Conservation (phyloP, 331 rosid genomes). For the Cydonia oblonga region DNA sequence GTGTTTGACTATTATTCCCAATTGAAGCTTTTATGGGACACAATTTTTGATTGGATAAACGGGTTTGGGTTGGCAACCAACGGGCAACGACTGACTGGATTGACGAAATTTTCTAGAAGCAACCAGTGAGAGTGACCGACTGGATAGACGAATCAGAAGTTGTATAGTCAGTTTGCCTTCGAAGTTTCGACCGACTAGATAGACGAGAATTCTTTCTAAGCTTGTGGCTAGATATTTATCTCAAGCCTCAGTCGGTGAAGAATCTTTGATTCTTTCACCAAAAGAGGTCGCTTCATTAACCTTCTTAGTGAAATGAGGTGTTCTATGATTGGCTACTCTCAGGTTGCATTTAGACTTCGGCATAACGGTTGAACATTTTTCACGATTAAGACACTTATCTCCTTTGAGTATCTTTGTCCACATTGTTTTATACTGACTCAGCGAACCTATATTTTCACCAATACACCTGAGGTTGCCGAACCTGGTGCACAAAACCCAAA, state of each 20-base stretch:
- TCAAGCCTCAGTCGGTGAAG: background rate
- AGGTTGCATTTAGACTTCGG: too few species aligned
- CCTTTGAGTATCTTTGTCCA: background rate
- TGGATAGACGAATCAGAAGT: too few species aligned
- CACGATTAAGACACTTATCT: background rate
- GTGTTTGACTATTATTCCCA: background rate
- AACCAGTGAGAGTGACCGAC: background rate
- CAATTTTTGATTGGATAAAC: too few species aligned
- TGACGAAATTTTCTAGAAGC: background rate
- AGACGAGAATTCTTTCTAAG: too few species aligned
- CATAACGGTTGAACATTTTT: background rate
- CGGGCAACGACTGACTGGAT: too few species aligned
- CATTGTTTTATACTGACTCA: too few species aligned
- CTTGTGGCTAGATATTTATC: too few species aligned
- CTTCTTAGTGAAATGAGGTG: background rate
- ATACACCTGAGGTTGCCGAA: background rate
- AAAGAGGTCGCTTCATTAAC: background rate
- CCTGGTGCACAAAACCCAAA: background rate
- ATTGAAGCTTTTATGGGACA: background rate
- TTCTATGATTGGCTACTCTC: background rate
- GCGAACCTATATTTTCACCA: background rate
- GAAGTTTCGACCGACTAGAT: too few species aligned
- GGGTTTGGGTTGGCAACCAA: too few species aligned
- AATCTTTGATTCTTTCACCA: too few species aligned
- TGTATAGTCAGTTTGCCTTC: too few species aligned